These are phyloP conservation scores for Juncus effusus DNA, from an alignment of 176 grass and related monocot species.

Conservation along the genomic window DNA sequence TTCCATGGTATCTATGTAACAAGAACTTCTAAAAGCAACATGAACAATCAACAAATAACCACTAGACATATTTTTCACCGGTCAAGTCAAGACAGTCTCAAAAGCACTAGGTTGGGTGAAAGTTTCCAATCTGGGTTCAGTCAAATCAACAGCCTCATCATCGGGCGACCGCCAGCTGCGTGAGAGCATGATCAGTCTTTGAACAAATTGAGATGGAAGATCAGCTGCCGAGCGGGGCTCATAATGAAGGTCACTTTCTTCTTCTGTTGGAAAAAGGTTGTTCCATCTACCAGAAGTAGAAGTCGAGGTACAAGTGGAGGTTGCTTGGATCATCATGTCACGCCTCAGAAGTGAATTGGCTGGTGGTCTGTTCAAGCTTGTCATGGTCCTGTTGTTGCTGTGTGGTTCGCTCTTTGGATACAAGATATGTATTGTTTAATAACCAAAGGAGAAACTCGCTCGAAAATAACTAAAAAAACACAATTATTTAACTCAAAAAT, in stretches of 20 bases:
- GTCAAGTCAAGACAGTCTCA: conserved; percentile 10
- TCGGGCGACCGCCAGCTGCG: conserved; percentile 41
- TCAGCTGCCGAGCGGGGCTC: conserved; percentile 17
- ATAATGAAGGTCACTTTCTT: not conserved
- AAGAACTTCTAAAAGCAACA: too few species aligned
- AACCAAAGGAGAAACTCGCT: not conserved
- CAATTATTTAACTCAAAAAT: conserved; percentile 1
- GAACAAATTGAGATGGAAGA: conserved; percentile 32
- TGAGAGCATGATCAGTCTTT: conserved; percentile 31
- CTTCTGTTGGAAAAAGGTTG: conserved; percentile 18
- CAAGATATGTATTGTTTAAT: not conserved
- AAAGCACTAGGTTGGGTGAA: conserved; percentile 48
- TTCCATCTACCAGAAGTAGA: conserved; percentile 31
- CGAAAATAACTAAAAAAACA: not conserved
- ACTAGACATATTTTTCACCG: not conserved
- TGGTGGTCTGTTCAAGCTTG: conserved; percentile 11
- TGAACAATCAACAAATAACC: not conserved
- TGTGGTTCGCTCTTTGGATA: not conserved
- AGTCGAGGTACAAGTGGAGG: not conserved
- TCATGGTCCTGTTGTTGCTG: conserved; percentile 22
- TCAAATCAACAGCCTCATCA: conserved; percentile 69
- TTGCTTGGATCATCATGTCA: conserved; percentile 8
- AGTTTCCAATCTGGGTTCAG: conserved; percentile 66
- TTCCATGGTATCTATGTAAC: too few species aligned
- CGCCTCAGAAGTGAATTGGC: not conserved